Evolutionary conservation across 345 rosid species (phyloP), one percentile per base, ranked within the genome.

Genomic region (Gossypium stocksii): DNA sequence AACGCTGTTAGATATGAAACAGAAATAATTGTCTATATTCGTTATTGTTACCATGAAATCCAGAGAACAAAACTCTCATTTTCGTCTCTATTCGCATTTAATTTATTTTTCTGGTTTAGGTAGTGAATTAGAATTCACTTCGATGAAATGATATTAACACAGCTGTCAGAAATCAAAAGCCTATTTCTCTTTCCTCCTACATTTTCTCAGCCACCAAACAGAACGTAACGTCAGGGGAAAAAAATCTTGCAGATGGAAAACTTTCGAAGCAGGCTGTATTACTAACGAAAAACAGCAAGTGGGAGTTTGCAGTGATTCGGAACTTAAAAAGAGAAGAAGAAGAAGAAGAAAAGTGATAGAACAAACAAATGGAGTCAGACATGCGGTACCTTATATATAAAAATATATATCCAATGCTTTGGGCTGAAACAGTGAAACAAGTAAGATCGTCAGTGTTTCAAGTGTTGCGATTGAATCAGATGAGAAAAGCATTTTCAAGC

Each of bases 201-300:
- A 59, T 44, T 77, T 56, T 22, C 77, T 74, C 66, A 69, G 66
- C 54, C 53, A 74, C 74, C 71, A 74, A 74, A 78, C 71, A 44
- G 43, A 61, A 49, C 22, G 13, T 49, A 4, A 49, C 8, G 38
- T 23, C 9, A 19, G 9, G 9, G n/a, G 38, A 4, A 22, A 19
- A 63, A 64, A 72, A 4, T 13, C 14, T 11, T 9, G 14, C 2
- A 45, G 66, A 45, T 16, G 29, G 20, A 16, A 17, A 38, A 52
- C 59, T 8, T 68, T 12, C 38, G 53, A 70, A 70, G 25, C 58
- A 48, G 72, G 16, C 49, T 67, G 71, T 46, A 67, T 38, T 16
- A 17, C 73, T 9, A 11, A 10, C 3, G 56, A n/a, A 66, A 17
- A 20, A 14, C 41, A 34, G 41, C 1, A 34, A 34, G 0, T 1